These are phyloP conservation scores for Phyllosticta citriasiana DNA, from an alignment of 2,329 filamentous ascomycete genomes.

Conservation along the genomic window DNA sequence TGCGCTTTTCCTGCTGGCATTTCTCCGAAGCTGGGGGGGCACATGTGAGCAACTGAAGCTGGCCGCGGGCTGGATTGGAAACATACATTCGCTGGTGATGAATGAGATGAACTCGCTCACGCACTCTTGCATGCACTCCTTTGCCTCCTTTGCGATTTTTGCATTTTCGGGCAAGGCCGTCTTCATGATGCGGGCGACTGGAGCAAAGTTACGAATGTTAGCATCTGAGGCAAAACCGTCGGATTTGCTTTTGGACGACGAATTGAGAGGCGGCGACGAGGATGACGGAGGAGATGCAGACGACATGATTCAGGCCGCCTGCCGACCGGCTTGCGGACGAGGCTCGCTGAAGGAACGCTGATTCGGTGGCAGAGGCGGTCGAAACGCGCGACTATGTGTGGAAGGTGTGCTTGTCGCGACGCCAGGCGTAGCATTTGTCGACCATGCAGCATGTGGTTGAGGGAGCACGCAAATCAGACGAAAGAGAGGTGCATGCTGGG, in stretches of 20 bases:
- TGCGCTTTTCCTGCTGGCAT: conserved; percentile 98
- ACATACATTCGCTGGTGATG: conserved; percentile 90
- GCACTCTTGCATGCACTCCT: conserved; percentile 99
- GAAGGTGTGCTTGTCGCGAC: conserved; percentile 36
- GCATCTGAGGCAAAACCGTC: conserved; percentile 54
- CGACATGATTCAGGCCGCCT: conserved; percentile 35
- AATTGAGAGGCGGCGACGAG: conserved; percentile 23
- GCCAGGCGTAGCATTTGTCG: conserved; percentile 34
- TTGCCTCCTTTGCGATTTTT: conserved; percentile 98
- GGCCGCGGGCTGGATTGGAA: not conserved
- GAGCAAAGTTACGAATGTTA: conserved; percentile 89
- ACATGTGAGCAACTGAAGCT: conserved; percentile 13
- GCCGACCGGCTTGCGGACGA: conserved; percentile 23
- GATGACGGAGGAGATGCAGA: conserved; percentile 32
- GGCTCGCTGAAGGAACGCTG: conserved; percentile 19
- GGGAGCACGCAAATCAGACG: conserved; percentile 28
- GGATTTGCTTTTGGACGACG: conserved; percentile 18
- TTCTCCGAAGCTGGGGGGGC: conserved; percentile 76
- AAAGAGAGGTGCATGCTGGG: conserved; percentile 18
- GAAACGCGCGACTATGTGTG: conserved; percentile 39
- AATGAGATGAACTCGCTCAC: conserved; percentile 99
- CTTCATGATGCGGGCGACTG: conserved; percentile 99
- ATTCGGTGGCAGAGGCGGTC: conserved; percentile 34
- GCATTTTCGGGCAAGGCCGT: conserved; percentile 93
- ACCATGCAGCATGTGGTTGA: conserved; percentile 25